phyloP scores from a whole-genome alignment of 352 stramenopile genomes.

The Salisapilia sapeloensis region DNA sequence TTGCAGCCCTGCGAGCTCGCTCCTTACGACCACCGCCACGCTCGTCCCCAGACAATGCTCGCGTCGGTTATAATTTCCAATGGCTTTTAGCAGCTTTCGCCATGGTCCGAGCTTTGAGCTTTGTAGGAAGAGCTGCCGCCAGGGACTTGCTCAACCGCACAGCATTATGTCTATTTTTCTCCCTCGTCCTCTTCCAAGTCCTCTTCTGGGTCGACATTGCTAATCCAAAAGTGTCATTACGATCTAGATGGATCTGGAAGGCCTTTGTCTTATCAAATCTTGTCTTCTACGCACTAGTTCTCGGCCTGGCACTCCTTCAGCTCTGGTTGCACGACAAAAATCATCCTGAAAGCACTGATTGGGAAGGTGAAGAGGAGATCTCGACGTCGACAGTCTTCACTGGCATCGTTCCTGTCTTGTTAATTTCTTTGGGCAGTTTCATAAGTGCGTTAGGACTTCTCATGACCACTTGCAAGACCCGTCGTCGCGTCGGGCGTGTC shows the following conservation, averaged over 20 bases:
- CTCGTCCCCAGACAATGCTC: constrained; percentile 13
- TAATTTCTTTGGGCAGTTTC: constrained; percentile 53
- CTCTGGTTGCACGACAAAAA: constrained; percentile 6
- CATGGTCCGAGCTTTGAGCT: constrained; percentile 31
- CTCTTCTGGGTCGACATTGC: constrained; percentile 79
- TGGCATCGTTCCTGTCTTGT: constrained; percentile 38
- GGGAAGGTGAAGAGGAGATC: constrained; percentile 5
- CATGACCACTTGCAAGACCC: constrained; percentile 66
- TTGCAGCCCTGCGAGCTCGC: constrained; percentile 27
- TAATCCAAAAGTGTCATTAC: constrained; percentile 55
- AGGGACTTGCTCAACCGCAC: constrained; percentile 51
- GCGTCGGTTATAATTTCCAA: constrained; percentile 52
- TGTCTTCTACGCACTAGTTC: constrained; percentile 50
- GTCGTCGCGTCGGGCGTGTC: constrained; percentile 43
- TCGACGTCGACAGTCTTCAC: constrained; percentile 13
- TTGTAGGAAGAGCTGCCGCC: constrained; percentile 12
- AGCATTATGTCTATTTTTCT: constrained; percentile 72
- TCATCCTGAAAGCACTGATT: constrained; percentile 2
- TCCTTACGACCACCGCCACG: constrained; percentile 8
- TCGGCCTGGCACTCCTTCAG: constrained; percentile 41
- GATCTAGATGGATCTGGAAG: constrained; percentile 62
- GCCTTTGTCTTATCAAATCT: constrained; percentile 51
- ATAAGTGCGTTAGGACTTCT: constrained; percentile 44
- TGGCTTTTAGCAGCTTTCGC: constrained; percentile 46
- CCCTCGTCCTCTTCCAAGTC: constrained; percentile 72